Evolutionary conservation across 2,329 filamentous ascomycete genomes (phyloP), one percentile per base, ranked within the genome.

Genomic region (Claviceps sp.): DNA sequence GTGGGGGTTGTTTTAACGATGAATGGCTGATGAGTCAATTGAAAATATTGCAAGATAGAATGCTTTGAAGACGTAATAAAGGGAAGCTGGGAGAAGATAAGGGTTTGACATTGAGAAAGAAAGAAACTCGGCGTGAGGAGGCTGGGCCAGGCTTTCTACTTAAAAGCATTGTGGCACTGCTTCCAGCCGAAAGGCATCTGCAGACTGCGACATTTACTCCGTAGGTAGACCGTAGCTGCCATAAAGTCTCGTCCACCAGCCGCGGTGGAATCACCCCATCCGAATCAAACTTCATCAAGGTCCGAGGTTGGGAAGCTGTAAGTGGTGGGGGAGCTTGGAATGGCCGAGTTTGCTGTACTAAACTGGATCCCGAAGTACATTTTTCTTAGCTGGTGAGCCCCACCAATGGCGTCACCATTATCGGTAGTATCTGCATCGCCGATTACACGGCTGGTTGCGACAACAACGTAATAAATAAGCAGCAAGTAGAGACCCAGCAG

Each of bases 331-430:
- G n/a, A 24, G 22, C 22, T 45, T 34, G 44, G 26, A 9, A 51
- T 42, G 41, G 26, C 20, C 46, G 18, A 40, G 38, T 30, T 42
- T 42, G 22, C 40, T 38, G 47, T 20, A 44, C 24, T 47, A 13
- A 18, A 24, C 42, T 50, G 52, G 45, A 48, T 48, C 40, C 37
- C 30, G 14, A 34, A 44, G 24, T 37, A 51, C 26, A 8, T 8
- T 26, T 8, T 6, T 8, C 26, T 1, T 26, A 52, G 50, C 41
- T 16, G 24, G 34, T 14, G 11, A 38, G 46, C 26, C 42, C 52
- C 52, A 54, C 50, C 41, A 38, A 52, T 54, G 50, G 42, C 52
- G 52, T 54, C 52, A 51, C 41, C 34, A 34, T 30, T 26, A 8
- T 26, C 7, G 7, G 26, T 26, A 24, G 3, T 24, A 24, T n/a